Evolutionary conservation across 495 filamentous ascomycete genomes (phyloP), one percentile per base, ranked within the genome.

Genomic region (Penicillium goetzii): DNA sequence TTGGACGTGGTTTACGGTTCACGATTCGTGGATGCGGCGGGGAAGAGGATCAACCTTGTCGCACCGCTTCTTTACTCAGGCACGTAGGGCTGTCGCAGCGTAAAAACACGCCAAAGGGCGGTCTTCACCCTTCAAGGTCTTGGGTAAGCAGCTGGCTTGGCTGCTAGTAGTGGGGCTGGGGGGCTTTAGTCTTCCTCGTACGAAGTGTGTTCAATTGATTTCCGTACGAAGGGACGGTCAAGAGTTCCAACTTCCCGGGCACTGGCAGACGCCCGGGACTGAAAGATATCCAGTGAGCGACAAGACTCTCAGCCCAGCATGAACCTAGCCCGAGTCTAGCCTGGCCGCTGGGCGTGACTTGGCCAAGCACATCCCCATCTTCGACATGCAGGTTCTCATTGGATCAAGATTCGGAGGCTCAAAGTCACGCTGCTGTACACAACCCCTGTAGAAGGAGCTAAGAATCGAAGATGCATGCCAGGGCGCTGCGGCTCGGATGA

Each of bases 51-150:
- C 11, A 23, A 40, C 55, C 55, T 57, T 15, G 56, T 45, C 47
- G 58, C 58, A 67, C 65, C 65, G 65, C 60, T 61, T 25, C 59
- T 67, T 66, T 43, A 59, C 52, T 45, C 40, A 59, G 66, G 55
- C 38, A 33, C 56, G 49, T 67, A 67, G 64, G 60, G 65, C 65
- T 67, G 61, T 34, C 30, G 12, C 14, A 12, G 40, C 34, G 47
- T 30, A 41, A 47, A 58, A 50, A 19, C 53, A 60, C 51, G 17
- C 3, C 51, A 61, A 63, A 60, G 28, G 34, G 65, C 61, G 60
- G 65, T 63, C 59, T 40, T 30, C 21, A 21, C 14, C 30, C n/a
- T 9, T 12, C 25, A 28, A 32, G 5, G 5, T 32, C 30, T 32
- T 3, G 21, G 47, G 45, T 4, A 34, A 26, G 45, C 45, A 49